Evolutionary conservation across 345 rosid species (phyloP).

Genomic region (Firmiana major): DNA sequence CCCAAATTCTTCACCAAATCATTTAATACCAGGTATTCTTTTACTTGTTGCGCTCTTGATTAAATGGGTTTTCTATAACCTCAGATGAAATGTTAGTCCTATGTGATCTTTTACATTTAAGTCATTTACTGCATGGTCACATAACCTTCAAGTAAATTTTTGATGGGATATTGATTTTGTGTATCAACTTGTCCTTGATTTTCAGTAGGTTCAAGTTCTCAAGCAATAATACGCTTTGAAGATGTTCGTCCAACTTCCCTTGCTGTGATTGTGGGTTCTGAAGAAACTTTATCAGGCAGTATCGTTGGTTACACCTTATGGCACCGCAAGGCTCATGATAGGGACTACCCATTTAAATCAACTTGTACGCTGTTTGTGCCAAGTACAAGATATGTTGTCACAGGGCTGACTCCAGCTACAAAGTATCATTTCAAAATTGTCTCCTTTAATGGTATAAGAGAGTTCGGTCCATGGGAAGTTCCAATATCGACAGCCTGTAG

Average conservation of each 20-base stretch:
- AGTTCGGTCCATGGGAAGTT: conserved; percentile 50
- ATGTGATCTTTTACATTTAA: not conserved
- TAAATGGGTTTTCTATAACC: not conserved
- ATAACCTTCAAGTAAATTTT: not conserved
- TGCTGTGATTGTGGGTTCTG: conserved; percentile 48
- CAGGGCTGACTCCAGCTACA: conserved; percentile 58
- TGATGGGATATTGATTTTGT: not conserved
- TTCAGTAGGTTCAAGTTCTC: conserved; percentile 34
- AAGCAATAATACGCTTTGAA: conserved; percentile 57
- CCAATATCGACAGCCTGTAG: conserved; percentile 31
- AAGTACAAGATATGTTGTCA: conserved; percentile 53
- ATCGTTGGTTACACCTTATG: conserved; percentile 59
- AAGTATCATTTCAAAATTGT: conserved; percentile 67
- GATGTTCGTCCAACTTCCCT: conserved; percentile 63
- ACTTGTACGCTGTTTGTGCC: conserved; percentile 64
- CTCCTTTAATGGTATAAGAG: conserved; percentile 44
- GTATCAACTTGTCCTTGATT: not conserved
- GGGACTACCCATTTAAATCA: conserved; percentile 55
- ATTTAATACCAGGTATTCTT: conserved; percentile 39
- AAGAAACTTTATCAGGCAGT: conserved; percentile 35
- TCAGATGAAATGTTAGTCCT: not conserved
- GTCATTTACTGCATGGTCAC: not conserved
- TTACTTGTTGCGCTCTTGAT: not conserved
- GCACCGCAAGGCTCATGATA: conserved; percentile 63
- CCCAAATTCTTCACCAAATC: conserved; percentile 19